Percentiles rank a stretch among this genome's conserved stretches.
Conservation (phyloP, 1,139 yeast species). For the Sugiyamaella grinbergsii region DNA sequence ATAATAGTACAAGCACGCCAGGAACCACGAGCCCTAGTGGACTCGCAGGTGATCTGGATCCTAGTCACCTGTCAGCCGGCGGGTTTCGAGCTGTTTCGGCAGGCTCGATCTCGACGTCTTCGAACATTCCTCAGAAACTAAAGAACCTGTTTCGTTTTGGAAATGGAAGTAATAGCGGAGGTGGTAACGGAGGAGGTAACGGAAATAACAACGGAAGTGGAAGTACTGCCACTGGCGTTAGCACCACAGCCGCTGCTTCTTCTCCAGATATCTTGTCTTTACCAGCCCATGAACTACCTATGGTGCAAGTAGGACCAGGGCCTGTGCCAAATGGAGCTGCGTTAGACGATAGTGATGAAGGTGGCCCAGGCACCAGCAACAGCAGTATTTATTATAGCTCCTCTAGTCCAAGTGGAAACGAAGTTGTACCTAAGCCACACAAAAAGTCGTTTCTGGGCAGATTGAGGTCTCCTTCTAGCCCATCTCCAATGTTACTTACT, state of each 20-base stretch:
- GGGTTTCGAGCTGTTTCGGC: conserved; percentile 13
- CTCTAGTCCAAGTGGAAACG: conserved; percentile 16
- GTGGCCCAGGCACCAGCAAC: conserved; percentile 7
- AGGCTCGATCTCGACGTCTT: conserved; percentile 8
- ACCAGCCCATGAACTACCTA: neutral
- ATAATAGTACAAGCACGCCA: neutral
- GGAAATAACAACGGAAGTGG: conserved; percentile 14
- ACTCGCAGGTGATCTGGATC: neutral
- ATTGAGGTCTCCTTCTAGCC: conserved; percentile 47
- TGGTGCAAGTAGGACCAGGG: neutral
- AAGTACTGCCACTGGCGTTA: conserved; percentile 2
- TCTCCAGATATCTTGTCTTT: conserved; percentile 17
- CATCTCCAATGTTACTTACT: conserved; percentile 29
- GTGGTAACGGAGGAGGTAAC: neutral
- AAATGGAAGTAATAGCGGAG: conserved; percentile 3
- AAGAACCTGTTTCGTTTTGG: conserved; percentile 37
- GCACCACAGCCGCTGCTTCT: conserved; percentile 16
- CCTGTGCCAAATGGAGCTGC: neutral
- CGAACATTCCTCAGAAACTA: conserved; percentile 32
- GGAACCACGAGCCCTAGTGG: neutral
- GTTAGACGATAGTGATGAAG: conserved; percentile 14
- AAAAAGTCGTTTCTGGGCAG: conserved; percentile 38
- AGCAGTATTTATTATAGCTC: conserved; percentile 8
- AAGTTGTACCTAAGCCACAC: conserved; percentile 19
- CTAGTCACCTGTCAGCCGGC: neutral